Evolutionary conservation across 331 rosid species (phyloP).

Genomic region (Spiraea crenata): DNA sequence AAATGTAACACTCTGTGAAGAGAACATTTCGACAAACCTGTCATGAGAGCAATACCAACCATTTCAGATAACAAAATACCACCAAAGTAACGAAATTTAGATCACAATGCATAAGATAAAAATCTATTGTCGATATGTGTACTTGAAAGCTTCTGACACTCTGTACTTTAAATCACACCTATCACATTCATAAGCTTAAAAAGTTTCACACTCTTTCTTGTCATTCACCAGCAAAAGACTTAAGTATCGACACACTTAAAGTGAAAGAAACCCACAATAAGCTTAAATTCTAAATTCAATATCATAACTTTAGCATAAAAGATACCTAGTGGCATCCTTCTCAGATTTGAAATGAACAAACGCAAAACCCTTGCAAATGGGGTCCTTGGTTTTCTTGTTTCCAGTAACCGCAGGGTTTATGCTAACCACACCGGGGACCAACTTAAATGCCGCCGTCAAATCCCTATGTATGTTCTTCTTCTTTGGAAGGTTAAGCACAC

Average conservation of each 20-base stretch:
- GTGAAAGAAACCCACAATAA: neutral
- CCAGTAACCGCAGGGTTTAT: slow-evolving; percentile 67
- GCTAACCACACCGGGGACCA: slow-evolving; percentile 55
- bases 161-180: neutral
- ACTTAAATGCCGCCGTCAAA: slow-evolving; percentile 62
- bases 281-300: neutral
- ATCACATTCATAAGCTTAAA: neutral
- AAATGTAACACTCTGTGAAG: slow-evolving; percentile 48
- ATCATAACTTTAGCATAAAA: neutral
- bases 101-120: neutral
- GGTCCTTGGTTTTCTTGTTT: slow-evolving; percentile 92
- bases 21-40: slow-evolving; percentile 66
- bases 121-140: neutral
- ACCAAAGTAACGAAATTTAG: slow-evolving; percentile 12
- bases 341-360: slow-evolving; percentile 67
- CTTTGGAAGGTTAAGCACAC: slow-evolving; percentile 68
- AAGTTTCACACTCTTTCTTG: neutral
- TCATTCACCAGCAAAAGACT: neutral
- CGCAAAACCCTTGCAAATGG: slow-evolving; percentile 86
- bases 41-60: slow-evolving; percentile 19
- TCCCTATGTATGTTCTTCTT: slow-evolving; percentile 80
- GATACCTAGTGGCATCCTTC: slow-evolving; percentile 70
- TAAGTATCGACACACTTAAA: no score
- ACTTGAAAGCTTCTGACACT: no score
- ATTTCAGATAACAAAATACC: slow-evolving; percentile 3